Percentiles rank a stretch among this genome's conserved stretches.
These are phyloP conservation scores for Lyophyllum atratum DNA, from an alignment of 768 basidiomycete genomes.

Conservation along the genomic window DNA sequence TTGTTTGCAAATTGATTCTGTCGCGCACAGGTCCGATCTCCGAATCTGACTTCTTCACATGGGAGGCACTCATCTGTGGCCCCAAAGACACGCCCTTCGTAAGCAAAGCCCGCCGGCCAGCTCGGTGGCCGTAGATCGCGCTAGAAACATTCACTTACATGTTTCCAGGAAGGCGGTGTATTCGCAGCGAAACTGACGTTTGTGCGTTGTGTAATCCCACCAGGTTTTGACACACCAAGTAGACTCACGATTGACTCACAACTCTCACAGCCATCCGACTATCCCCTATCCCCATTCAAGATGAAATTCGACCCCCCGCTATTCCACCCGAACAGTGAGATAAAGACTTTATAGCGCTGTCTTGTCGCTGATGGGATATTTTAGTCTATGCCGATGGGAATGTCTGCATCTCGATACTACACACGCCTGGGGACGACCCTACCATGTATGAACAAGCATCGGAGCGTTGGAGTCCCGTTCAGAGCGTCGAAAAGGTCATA, in stretches of 20 bases:
- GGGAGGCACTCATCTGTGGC: conserved; percentile 94
- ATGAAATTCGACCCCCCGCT: conserved; percentile 98
- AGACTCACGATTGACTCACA: conserved; percentile 2
- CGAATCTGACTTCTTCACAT: conserved; percentile 92
- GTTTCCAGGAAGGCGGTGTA: conserved; percentile 84
- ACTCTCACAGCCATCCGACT: conserved; percentile 76
- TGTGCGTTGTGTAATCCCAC: conserved; percentile 48
- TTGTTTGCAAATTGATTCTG: neutral
- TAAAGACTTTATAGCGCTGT: conserved; percentile 1
- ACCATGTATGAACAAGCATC: conserved; percentile 94
- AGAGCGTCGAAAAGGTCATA: conserved; percentile 96
- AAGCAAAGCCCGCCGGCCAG: conserved; percentile 29
- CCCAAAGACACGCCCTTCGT: conserved; percentile 96
- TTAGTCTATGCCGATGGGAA: conserved; percentile 94
- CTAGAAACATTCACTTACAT: neutral
- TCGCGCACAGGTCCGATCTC: conserved; percentile 71
- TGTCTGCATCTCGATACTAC: conserved; percentile 97
- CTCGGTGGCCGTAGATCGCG: neutral
- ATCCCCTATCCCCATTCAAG: conserved; percentile 98
- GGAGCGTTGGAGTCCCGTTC: conserved; percentile 98
- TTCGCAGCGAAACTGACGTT: conserved; percentile 93
- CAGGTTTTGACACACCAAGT: neutral
- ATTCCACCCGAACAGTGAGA: conserved; percentile 95
- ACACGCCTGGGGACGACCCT: conserved; percentile 90
- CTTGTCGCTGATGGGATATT: conserved; percentile 9